phyloP scores from a whole-genome alignment of 495 filamentous ascomycete genomes.

The Aspergillus ellipticus region DNA sequence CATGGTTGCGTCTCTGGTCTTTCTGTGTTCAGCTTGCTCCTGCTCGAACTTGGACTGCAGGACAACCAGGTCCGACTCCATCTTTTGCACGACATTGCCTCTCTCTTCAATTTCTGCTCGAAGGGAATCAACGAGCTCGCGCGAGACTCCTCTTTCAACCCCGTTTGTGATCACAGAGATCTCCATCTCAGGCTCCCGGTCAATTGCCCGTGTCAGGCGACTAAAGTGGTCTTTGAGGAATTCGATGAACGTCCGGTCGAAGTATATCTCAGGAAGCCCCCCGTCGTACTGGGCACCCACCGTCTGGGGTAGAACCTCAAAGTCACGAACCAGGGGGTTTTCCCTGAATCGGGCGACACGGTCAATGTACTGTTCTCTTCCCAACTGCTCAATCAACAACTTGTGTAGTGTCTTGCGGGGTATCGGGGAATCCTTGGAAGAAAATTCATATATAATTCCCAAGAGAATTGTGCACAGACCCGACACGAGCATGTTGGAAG shows the following conservation, averaged over 20 bases:
- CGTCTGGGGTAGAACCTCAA: conserved; percentile 78
- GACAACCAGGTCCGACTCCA: conserved; percentile 63
- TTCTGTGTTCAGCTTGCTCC: conserved; percentile 70
- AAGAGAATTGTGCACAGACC: conserved; percentile 81
- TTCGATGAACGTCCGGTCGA: conserved; percentile 83
- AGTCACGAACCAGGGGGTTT: conserved; percentile 82
- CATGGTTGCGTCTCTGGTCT: conserved; percentile 62
- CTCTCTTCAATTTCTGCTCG: conserved; percentile 73
- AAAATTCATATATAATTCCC: conserved; percentile 94
- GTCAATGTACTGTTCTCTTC: conserved; percentile 85
- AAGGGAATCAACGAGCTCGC: conserved; percentile 78
- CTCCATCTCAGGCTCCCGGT: conserved; percentile 86
- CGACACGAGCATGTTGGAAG: conserved; percentile 61
- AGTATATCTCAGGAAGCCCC: conserved; percentile 76
- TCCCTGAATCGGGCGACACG: conserved; percentile 73
- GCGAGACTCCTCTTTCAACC: conserved; percentile 76
- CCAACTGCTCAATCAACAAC: conserved; percentile 73
- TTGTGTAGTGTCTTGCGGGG: conserved; percentile 77
- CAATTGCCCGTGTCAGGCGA: conserved; percentile 78
- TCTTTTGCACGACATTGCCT: conserved; percentile 61
- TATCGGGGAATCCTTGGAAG: conserved; percentile 92
- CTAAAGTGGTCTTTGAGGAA: conserved; percentile 96
- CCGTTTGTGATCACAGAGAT: conserved; percentile 74
- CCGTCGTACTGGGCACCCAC: conserved; percentile 51
- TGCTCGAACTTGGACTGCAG: conserved; percentile 68